A percentile compares a stretch with the other conserved stretches of the same genome.
phyloP scores from a whole-genome alignment of 768 basidiomycete genomes.

The Termitomyces titanicus region DNA sequence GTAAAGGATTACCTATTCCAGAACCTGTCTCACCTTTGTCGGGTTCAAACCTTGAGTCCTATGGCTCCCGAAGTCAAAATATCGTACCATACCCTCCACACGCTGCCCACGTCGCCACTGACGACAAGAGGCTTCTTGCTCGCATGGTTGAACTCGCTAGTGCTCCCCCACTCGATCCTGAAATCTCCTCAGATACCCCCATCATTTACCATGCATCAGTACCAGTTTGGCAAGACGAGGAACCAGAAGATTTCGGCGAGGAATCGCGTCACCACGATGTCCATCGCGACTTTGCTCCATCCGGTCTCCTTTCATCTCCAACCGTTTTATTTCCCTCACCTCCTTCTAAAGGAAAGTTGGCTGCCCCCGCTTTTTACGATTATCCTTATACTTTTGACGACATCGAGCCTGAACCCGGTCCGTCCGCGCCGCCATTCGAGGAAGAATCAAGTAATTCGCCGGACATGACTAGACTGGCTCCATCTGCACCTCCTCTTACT shows the following conservation, averaged over 20 bases:
- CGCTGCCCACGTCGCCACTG: slow-evolving; percentile 60
- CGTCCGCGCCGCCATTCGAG: slow-evolving; percentile 47
- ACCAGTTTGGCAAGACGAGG: slow-evolving; percentile 53
- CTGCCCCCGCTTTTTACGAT: slow-evolving; percentile 34
- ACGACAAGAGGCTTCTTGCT: slow-evolving; percentile 59
- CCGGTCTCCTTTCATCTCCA: slow-evolving; percentile 13
- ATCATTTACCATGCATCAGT: slow-evolving; percentile 34
- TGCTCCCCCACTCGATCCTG: slow-evolving; percentile 38
- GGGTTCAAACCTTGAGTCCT: slow-evolving; percentile 12
- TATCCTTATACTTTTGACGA: slow-evolving; percentile 40
- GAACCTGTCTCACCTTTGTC: slow-evolving; percentile 3
- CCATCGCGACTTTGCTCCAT: slow-evolving; percentile 2
- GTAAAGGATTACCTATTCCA: not conserved
- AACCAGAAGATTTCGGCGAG: slow-evolving; percentile 32
- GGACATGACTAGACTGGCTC: slow-evolving; percentile 26
- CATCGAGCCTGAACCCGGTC: slow-evolving; percentile 32
- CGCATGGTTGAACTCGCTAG: slow-evolving; percentile 49
- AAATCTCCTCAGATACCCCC: slow-evolving; percentile 13
- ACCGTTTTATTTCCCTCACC: slow-evolving; percentile 39
- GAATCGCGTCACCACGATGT: slow-evolving; percentile 1
- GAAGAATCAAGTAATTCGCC: slow-evolving; percentile 33
- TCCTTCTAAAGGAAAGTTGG: slow-evolving; percentile 40
- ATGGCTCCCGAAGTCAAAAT: not conserved
- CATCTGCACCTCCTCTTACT: slow-evolving; percentile 40
- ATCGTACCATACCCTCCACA: slow-evolving; percentile 21